Evolutionary conservation across 2,329 filamentous ascomycete species (phyloP).

Genomic region (Calonectria crousiana): DNA sequence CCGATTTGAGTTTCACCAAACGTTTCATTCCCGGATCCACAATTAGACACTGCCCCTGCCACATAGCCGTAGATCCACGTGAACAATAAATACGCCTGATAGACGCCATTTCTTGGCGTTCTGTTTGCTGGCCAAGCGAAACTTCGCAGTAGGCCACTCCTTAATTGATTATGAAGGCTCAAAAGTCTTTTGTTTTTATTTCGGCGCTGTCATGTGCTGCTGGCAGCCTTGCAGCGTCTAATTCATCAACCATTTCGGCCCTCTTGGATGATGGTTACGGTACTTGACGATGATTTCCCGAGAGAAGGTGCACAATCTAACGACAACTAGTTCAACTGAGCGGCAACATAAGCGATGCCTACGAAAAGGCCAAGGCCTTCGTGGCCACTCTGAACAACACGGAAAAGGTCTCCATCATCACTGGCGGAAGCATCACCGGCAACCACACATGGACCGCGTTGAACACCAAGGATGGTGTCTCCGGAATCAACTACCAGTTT

Average conservation of each 20-base stretch:
- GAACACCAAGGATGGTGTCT: conserved; percentile 12
- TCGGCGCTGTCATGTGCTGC: background rate
- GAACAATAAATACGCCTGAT: background rate
- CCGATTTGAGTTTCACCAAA: conserved; percentile 7
- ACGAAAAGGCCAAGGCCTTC: conserved; percentile 14
- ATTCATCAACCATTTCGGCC: background rate
- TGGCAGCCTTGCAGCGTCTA: conserved; percentile 13
- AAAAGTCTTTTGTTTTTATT: background rate
- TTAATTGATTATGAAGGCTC: background rate
- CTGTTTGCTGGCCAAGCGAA: background rate
- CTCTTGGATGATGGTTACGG: conserved; percentile 7
- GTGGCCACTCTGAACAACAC: conserved; percentile 10
- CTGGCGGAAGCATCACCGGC: conserved; percentile 1
- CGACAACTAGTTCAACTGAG: background rate
- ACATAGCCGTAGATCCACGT: background rate
- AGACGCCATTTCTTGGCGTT: background rate
- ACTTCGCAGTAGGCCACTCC: background rate
- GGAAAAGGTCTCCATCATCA: conserved; percentile 14
- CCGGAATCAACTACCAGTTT: conserved; percentile 15
- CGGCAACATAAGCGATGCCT: background rate
- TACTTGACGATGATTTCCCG: background rate
- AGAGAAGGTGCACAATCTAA: background rate
- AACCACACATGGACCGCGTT: conserved; percentile 9
- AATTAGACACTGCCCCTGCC: background rate
- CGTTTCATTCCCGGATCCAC: conserved; percentile 3